Conservation (phyloP, 192 early-diverging fungal species). For the Geranomyces variabilis region DNA sequence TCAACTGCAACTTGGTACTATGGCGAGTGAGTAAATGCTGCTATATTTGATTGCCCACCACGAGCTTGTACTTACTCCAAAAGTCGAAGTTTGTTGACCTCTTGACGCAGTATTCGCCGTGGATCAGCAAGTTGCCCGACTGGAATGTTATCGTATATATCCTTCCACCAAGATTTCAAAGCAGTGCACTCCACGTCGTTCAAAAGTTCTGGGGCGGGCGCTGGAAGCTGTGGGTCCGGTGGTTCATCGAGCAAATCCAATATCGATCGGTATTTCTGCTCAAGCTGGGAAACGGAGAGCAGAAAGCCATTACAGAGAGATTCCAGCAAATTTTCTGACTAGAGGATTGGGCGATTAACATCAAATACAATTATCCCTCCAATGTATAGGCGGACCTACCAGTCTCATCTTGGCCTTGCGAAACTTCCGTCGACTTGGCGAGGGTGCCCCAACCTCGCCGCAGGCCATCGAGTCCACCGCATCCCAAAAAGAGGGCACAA, state of each 20-base stretch:
- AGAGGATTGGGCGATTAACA: no score
- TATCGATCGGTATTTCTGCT: constrained; percentile 13
- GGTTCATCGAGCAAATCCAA: constrained; percentile 2
- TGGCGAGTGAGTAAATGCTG: not conserved
- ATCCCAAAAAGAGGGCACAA: not conserved
- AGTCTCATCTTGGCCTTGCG: not conserved
- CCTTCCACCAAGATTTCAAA: not conserved
- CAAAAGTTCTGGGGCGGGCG: not conserved
- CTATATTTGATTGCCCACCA: not conserved
- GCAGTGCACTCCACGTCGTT: not conserved
- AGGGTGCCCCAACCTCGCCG: not conserved
- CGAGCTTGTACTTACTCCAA: constrained; percentile 5
- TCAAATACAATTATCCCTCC: no score
- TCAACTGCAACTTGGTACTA: constrained; percentile 28
- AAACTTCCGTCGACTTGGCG: constrained; percentile 6
- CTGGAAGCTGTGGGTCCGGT: not conserved
- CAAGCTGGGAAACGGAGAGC: not conserved
- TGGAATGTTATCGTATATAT: not conserved
- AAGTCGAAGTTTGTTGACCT: not conserved
- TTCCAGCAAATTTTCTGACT: not conserved
- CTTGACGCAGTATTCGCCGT: constrained; percentile 11
- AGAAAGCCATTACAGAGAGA: not conserved
- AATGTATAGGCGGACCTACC: not conserved
- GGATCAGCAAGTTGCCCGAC: not conserved
- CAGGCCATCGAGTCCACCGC: not conserved